Evolutionary conservation across 2,329 filamentous ascomycete species (phyloP).

Genomic region (Neoscytalidium dimidiatum): DNA sequence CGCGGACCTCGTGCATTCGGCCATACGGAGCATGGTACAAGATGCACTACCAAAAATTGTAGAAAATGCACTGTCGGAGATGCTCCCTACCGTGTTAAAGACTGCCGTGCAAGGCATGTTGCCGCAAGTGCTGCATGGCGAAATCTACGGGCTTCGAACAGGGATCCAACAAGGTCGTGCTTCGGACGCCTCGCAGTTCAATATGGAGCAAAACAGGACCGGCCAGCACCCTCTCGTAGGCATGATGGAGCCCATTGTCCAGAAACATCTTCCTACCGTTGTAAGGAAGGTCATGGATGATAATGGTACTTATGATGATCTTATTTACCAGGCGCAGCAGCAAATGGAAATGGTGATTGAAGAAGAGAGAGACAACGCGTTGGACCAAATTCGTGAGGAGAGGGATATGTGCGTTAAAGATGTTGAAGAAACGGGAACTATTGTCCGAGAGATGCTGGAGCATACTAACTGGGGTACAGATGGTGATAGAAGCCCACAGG

Average conservation of each 20-base stretch:
- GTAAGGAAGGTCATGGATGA: background rate
- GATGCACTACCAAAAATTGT: background rate
- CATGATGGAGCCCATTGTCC: background rate
- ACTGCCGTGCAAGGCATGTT: background rate
- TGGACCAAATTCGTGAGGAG: background rate
- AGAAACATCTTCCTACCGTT: background rate
- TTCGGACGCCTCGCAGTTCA: background rate
- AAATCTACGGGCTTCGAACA: background rate
- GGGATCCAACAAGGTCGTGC: background rate
- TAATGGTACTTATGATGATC: background rate
- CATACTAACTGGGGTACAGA: background rate
- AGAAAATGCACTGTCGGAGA: background rate
- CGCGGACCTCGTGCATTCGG: background rate
- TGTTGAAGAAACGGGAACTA: background rate
- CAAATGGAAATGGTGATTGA: background rate
- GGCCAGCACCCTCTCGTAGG: background rate
- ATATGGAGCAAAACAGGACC: background rate
- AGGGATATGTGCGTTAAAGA: background rate
- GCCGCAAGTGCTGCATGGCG: background rate
- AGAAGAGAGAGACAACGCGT: background rate
- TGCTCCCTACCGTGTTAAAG: background rate
- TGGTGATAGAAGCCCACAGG: background rate
- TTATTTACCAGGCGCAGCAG: background rate
- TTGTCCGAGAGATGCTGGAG: background rate
- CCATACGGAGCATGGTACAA: background rate